phyloP scores from a whole-genome alignment of 768 basidiomycete species.

The Mycena kentingensis region DNA sequence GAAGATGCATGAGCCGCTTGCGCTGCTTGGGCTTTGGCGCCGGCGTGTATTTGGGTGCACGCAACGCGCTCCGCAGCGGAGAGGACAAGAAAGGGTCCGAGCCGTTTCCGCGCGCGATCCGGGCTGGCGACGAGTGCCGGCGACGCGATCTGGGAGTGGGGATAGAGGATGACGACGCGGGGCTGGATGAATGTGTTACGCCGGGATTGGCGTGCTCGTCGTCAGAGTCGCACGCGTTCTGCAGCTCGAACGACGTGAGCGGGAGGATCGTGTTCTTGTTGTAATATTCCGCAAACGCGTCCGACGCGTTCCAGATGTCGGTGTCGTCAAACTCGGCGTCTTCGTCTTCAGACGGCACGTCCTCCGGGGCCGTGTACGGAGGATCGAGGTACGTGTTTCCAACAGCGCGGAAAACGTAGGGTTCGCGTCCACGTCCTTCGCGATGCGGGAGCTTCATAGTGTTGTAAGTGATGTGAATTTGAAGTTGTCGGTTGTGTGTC shows the following conservation, averaged over 20 bases:
- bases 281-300: constrained; percentile 35
- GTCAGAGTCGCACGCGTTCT: constrained; percentile 28
- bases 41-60: constrained; percentile 40
- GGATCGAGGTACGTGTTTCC: constrained; percentile 42
- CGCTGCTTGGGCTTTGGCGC: constrained; percentile 42
- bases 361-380: constrained; percentile 25
- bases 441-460: constrained; percentile 51
- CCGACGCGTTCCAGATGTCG: constrained; percentile 35
- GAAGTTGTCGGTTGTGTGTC: constrained; percentile 54
- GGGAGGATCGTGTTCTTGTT: constrained; percentile 27
- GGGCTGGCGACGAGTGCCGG: constrained; percentile 10
- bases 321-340: constrained; percentile 24
- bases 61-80: constrained; percentile 21
- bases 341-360: constrained; percentile 26
- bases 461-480: constrained; percentile 67
- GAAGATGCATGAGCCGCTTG: constrained; percentile 35
- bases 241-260: constrained; percentile 21
- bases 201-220: constrained; percentile 6
- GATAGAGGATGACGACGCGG: constrained; percentile 12
- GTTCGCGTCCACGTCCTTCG: constrained; percentile 61
- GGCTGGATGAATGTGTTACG: constrained; percentile 14
- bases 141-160: background rate
- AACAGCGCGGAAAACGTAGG: constrained; percentile 58
- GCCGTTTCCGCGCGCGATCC: too few relatives aligned
- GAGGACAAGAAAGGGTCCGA: constrained; percentile 21